Evolutionary conservation across 441 rosid species (phyloP).

Genomic region (Erodium texanum): DNA sequence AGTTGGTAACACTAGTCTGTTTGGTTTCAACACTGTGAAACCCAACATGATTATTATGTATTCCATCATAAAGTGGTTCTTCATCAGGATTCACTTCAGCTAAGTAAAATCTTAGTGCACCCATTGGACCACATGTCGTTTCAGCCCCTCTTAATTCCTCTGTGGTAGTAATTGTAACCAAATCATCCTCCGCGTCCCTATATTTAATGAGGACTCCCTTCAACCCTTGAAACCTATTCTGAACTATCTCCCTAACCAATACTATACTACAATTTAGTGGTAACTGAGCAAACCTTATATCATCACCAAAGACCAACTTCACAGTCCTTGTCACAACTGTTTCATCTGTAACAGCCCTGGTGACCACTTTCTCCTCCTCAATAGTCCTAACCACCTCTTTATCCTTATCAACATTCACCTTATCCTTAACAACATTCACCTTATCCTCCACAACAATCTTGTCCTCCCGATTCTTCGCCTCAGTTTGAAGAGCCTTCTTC

Average conservation of each 20-base stretch:
- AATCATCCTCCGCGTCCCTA: constrained; percentile 78
- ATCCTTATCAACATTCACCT: constrained; percentile 22
- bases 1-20: not conserved
- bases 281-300: constrained; percentile 81
- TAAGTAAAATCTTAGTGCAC: constrained; percentile 61
- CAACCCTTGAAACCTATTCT: constrained; percentile 61
- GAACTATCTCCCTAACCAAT: constrained; percentile 55
- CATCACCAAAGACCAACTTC: constrained; percentile 84
- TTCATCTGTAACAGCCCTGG: constrained; percentile 33
- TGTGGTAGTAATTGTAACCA: constrained; percentile 71
- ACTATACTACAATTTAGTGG: constrained; percentile 58
- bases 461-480: constrained; percentile 21
- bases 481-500: constrained; percentile 24
- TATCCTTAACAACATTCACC: constrained; percentile 22
- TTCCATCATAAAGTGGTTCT: constrained; percentile 64
- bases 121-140: constrained; percentile 42
- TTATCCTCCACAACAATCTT: constrained; percentile 21
- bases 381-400: constrained; percentile 23
- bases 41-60: constrained; percentile 8
- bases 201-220: constrained; percentile 71
- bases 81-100: constrained; percentile 62
- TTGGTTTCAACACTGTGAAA: not conserved
- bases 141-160: constrained; percentile 76
- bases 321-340: constrained; percentile 48
- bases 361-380: constrained; percentile 34